Percentiles rank a stretch among this genome's conserved stretches.
Evolutionary conservation across 495 filamentous ascomycete genomes (phyloP).

Genomic region (Bombardia bombarda): DNA sequence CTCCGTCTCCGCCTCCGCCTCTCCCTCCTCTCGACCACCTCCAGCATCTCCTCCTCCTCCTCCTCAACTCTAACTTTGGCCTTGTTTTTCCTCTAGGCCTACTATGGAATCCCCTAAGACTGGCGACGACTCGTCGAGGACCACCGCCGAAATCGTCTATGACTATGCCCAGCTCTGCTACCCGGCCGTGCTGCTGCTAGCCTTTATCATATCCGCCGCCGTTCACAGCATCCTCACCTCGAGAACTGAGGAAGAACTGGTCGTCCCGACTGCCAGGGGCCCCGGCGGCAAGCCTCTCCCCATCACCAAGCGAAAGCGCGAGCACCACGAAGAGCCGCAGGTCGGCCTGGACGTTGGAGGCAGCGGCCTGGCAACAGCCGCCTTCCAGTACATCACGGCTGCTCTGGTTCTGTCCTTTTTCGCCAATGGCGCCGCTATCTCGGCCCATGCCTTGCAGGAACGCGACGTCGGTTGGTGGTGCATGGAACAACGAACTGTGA

Average conservation of each 20-base stretch:
- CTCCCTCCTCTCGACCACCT: background rate
- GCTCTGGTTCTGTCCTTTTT: constrained; percentile 63
- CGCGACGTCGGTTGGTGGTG: constrained; percentile 73
- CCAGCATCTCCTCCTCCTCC: background rate
- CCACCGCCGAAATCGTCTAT: constrained; percentile 27
- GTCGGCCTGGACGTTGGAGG: constrained; percentile 34
- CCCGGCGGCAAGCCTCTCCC: constrained; percentile 81
- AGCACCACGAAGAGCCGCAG: constrained; percentile 21
- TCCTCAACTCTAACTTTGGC: background rate
- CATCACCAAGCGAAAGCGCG: constrained; percentile 39
- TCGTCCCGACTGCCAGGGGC: constrained; percentile 38
- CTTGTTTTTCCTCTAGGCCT: background rate
- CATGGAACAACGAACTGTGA: constrained; percentile 73
- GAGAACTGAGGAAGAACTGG: constrained; percentile 33
- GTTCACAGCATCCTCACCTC: constrained; percentile 37
- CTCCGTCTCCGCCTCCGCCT: background rate
- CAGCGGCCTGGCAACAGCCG: constrained; percentile 54
- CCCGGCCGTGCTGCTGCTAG: constrained; percentile 32
- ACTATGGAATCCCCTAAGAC: constrained; percentile 14
- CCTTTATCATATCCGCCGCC: constrained; percentile 34
- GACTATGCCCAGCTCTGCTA: constrained; percentile 34
- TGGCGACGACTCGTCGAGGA: constrained; percentile 9
- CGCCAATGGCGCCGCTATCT: constrained; percentile 64
- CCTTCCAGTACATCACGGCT: constrained; percentile 69
- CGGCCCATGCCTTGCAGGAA: constrained; percentile 63